Conservation (phyloP, 1,284 basidiomycete genomes). For the Entoloma clypeatum region DNA sequence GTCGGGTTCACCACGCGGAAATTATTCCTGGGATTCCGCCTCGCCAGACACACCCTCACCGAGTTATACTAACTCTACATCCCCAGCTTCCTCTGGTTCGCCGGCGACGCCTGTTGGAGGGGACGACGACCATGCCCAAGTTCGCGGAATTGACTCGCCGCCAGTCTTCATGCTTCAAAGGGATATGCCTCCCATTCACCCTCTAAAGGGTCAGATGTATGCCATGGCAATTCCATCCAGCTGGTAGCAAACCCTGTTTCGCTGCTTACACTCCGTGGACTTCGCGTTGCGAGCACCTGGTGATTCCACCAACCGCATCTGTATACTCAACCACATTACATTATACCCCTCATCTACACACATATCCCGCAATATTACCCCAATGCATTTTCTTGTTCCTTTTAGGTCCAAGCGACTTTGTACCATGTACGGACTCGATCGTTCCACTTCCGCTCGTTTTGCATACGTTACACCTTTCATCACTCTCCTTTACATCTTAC, state of each 20-base stretch:
- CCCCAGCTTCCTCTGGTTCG: conserved; percentile 52
- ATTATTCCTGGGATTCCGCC: conserved; percentile 15
- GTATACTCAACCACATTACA: not conserved
- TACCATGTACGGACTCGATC: no score
- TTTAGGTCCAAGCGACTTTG: conserved; percentile 13
- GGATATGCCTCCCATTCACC: conserved; percentile 26
- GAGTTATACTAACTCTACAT: conserved; percentile 45
- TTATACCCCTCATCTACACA: conserved; percentile 5
- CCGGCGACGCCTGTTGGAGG: conserved; percentile 50
- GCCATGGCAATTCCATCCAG: conserved; percentile 43
- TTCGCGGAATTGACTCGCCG: conserved; percentile 40
- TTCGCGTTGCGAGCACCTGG: no score
- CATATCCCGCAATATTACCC: no score
- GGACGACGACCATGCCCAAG: conserved; percentile 44
- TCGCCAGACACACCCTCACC: conserved; percentile 34
- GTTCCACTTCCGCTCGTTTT: no score
- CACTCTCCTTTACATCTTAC: no score
- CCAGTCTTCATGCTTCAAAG: conserved; percentile 30
- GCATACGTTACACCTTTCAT: no score
- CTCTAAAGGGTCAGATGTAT: conserved; percentile 43
- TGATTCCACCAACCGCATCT: not conserved
- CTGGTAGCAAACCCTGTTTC: conserved; percentile 36
- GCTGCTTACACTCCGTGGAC: conserved; percentile 16
- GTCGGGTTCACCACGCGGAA: conserved; percentile 13
- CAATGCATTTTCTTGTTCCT: no score